phyloP scores from a whole-genome alignment of 139 green algal species.

The Chlamydomonas schloesseri region DNA sequence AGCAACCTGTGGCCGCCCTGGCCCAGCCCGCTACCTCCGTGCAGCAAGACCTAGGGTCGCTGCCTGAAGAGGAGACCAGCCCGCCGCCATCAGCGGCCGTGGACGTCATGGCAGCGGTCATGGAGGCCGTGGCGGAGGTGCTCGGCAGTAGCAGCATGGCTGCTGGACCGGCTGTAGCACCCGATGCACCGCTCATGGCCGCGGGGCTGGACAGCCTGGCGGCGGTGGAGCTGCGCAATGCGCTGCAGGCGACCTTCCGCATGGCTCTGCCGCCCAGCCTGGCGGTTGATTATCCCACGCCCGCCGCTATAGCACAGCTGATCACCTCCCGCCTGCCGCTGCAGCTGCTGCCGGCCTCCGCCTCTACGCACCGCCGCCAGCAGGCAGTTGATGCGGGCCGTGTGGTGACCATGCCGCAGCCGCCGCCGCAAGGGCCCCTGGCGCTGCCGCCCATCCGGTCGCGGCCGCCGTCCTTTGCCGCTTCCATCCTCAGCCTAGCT shows the following conservation, averaged over 20 bases:
- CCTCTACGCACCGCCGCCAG: not conserved
- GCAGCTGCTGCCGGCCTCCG: no score
- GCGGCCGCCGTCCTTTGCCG: not conserved
- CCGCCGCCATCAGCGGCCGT: not conserved
- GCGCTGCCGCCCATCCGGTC: no score
- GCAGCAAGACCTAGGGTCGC: no score
- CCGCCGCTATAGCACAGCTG: conserved; percentile 19
- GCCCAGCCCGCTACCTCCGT: no score
- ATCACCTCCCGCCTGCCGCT: not conserved
- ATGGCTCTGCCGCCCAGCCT: conserved; percentile 76
- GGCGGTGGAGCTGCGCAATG: conserved; percentile 72
- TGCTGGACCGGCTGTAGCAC: conserved; percentile 45
- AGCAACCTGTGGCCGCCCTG: no score
- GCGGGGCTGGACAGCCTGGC: conserved; percentile 74
- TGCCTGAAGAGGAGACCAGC: no score
- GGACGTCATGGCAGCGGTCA: not conserved
- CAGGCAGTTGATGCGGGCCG: not conserved
- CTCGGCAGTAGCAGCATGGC: conserved; percentile 55
- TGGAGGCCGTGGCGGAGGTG: conserved; percentile 16
- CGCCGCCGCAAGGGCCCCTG: not conserved
- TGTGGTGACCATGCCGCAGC: not conserved
- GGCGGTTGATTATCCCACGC: conserved; percentile 81
- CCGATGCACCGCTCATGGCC: conserved; percentile 67
- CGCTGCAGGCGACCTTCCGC: conserved; percentile 57
- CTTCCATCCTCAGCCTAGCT: conserved; percentile 2